Conservation (phyloP, 2,329 filamentous ascomycete species). For the Fusarium sp. region DNA sequence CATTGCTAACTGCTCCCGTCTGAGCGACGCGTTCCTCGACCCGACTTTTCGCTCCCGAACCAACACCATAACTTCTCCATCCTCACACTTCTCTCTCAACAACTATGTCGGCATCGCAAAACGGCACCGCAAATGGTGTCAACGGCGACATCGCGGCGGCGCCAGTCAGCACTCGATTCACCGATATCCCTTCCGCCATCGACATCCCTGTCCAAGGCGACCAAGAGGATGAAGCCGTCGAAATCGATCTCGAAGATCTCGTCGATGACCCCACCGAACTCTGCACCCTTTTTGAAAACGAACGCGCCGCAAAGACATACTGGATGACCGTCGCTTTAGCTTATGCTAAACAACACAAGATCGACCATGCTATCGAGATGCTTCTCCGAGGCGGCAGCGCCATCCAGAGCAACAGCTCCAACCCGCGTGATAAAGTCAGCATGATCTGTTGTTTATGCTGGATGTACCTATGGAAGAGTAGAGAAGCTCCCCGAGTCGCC, state of each 20-base stretch:
- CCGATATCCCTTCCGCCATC: constrained; percentile 72
- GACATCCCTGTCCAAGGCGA: constrained; percentile 74
- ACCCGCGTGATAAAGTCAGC: constrained; percentile 84
- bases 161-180: constrained; percentile 67
- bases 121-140: constrained; percentile 58
- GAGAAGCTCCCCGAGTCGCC: constrained; percentile 74
- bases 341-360: constrained; percentile 94
- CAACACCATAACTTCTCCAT: constrained; percentile 18
- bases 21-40: constrained; percentile 47
- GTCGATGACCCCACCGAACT: constrained; percentile 95
- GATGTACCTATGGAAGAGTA: constrained; percentile 90
- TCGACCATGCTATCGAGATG: constrained; percentile 83
- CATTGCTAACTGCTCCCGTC: constrained; percentile 43
- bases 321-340: constrained; percentile 99
- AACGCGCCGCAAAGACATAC: constrained; percentile 88
- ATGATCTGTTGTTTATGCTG: constrained; percentile 88
- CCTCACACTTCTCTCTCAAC: constrained; percentile 6
- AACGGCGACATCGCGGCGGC: constrained; percentile 52
- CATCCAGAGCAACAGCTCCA: constrained; percentile 74
- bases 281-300: constrained; percentile 93
- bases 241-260: constrained; percentile 91
- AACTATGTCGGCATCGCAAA: constrained; percentile 56
- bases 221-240: constrained; percentile 79
- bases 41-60: constrained; percentile 28
- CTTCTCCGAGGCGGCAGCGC: constrained; percentile 79